phyloP scores from a whole-genome alignment of 2,329 filamentous ascomycete species.

The Verticillium dahliae region DNA sequence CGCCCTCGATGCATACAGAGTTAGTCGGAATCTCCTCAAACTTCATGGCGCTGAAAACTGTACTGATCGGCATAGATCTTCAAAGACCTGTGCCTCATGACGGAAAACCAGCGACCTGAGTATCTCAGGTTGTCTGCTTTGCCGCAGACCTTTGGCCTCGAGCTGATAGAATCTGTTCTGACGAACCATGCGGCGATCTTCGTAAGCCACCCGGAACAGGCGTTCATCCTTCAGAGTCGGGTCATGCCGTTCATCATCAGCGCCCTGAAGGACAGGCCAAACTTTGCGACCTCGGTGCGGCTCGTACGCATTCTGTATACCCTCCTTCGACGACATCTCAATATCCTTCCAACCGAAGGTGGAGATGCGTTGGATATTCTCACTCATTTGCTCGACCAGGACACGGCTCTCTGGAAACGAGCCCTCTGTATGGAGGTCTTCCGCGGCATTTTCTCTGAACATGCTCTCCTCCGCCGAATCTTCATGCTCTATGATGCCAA shows the following conservation, averaged over 20 bases:
- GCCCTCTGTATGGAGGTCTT: conserved; percentile 89
- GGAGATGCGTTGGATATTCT: conserved; percentile 76
- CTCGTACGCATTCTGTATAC: conserved; percentile 78
- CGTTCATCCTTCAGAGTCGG: conserved; percentile 66
- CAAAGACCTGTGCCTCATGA: conserved; percentile 81
- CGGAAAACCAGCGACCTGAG: conserved; percentile 75
- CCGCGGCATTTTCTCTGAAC: conserved; percentile 76
- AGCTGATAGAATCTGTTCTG: conserved; percentile 86
- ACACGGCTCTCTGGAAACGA: conserved; percentile 78
- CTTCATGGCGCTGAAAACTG: not conserved
- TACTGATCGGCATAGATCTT: conserved; percentile 52
- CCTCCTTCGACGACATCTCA: conserved; percentile 70
- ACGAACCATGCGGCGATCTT: conserved; percentile 82
- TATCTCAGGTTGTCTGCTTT: conserved; percentile 76
- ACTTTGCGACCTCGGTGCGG: conserved; percentile 77
- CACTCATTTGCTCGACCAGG: conserved; percentile 82
- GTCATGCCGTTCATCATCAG: conserved; percentile 80
- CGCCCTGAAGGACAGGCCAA: conserved; percentile 68
- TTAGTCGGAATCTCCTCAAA: conserved; percentile 18
- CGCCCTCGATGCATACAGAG: conserved; percentile 77
- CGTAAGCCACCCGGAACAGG: conserved; percentile 69
- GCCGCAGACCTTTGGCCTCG: conserved; percentile 76
- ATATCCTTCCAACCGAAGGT: conserved; percentile 69
- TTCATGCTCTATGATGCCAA: conserved; percentile 73
- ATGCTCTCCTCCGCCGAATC: conserved; percentile 69